Conservation (phyloP, 1,139 yeast genomes). For the Ogataea hybrid region DNA sequence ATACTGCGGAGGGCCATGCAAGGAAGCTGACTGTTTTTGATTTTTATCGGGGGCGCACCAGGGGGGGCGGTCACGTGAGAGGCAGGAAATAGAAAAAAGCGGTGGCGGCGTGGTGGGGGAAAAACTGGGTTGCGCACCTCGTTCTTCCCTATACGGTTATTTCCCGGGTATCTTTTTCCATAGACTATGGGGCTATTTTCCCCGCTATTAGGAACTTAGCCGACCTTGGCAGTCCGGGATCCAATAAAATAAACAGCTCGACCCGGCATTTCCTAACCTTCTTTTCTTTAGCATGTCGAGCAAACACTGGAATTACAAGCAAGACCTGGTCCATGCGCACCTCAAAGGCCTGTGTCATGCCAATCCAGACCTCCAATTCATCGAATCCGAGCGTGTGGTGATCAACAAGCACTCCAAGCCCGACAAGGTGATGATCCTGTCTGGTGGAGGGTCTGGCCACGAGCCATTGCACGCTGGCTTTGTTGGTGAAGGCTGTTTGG, state of each 20-base stretch:
- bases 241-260: background rate
- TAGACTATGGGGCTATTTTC: background rate
- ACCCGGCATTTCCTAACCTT: background rate
- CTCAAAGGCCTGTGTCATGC: conserved; percentile 66
- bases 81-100: too few species aligned
- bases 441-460: conserved; percentile 97
- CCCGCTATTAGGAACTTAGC: background rate
- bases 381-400: conserved; percentile 68
- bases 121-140: too few species aligned
- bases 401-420: conserved; percentile 41
- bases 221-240: background rate
- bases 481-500: conserved; percentile 78
- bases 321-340: conserved; percentile 64
- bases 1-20: conserved; percentile 33
- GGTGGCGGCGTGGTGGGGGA: too few species aligned
- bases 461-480: conserved; percentile 93
- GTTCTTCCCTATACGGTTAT: too few species aligned
- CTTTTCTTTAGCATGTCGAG: conserved; percentile 8
- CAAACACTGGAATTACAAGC: conserved; percentile 54
- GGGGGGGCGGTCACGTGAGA: too few species aligned
- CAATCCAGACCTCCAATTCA: conserved; percentile 62
- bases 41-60: too few species aligned
- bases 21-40: too few species aligned
- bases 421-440: conserved; percentile 65
- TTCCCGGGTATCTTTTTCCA: too few species aligned